phyloP scores from a whole-genome alignment of 2,329 filamentous ascomycete species.

The Thelonectria olida region DNA sequence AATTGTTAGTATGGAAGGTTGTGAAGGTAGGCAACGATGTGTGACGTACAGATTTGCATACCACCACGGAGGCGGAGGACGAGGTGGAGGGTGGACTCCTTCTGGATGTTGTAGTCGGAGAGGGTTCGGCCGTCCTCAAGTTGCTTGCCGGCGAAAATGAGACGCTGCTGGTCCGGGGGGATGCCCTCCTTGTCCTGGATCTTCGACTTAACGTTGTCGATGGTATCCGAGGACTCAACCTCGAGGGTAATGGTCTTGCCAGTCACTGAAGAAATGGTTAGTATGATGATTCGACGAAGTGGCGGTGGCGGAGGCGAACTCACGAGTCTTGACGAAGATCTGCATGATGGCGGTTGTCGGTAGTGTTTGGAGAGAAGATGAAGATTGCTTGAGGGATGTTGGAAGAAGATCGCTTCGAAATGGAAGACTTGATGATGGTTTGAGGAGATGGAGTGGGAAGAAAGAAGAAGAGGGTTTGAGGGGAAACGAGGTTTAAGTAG shows the following conservation, averaged over 20 bases:
- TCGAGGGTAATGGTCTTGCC: conserved; percentile 68
- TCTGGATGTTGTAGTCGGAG: conserved; percentile 67
- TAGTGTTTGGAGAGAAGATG: conserved; percentile 35
- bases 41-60: conserved; percentile 72
- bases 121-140: conserved; percentile 83
- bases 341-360: conserved; percentile 73
- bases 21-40: neutral
- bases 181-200: conserved; percentile 99
- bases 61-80: conserved; percentile 76
- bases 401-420: conserved; percentile 20
- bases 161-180: conserved; percentile 92
- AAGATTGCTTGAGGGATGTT: conserved; percentile 23
- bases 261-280: conserved; percentile 65
- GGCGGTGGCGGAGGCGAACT: conserved; percentile 53
- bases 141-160: conserved; percentile 98
- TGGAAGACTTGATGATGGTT: conserved; percentile 17
- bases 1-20: conserved; percentile 26
- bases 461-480: conserved; percentile 24
- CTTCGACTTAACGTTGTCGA: conserved; percentile 97
- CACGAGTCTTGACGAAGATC: conserved; percentile 97
- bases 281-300: conserved; percentile 8
- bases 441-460: conserved; percentile 25
- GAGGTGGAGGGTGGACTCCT: conserved; percentile 76
- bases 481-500: conserved; percentile 45
- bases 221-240: conserved; percentile 90